These are phyloP conservation scores for Cinnamomum micranthum DNA, from an alignment of 164 flowering plant genomes.

Conservation along the genomic window DNA sequence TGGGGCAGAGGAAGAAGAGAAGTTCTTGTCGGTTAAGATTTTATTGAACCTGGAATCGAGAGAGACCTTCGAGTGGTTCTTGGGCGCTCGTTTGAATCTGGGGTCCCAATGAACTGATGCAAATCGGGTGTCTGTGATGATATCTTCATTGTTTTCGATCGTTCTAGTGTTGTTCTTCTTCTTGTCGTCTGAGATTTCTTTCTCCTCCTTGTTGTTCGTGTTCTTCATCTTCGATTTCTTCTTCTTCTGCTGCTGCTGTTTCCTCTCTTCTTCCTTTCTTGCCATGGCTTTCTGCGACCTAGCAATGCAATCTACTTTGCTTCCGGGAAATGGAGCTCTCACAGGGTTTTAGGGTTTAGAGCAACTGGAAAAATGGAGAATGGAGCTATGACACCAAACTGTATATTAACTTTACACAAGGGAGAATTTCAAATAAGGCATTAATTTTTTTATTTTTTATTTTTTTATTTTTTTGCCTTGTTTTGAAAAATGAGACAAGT, in stretches of 20 bases:
- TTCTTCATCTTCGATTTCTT: not conserved
- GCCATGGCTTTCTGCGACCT: not conserved
- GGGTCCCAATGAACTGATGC: conserved; percentile 69
- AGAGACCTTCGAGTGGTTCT: conserved; percentile 46
- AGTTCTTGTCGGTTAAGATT: conserved; percentile 51
- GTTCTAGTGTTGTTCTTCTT: not conserved
- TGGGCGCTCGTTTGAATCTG: conserved; percentile 59
- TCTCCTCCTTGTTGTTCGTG: conserved; percentile 6
- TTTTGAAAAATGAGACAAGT: too few species aligned
- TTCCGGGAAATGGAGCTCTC: too few species aligned
- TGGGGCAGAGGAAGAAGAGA: conserved; percentile 53
- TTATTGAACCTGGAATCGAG: conserved; percentile 68
- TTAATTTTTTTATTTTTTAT: too few species aligned
- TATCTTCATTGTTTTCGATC: too few species aligned
- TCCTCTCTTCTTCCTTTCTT: not conserved
- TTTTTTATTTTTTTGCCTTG: too few species aligned
- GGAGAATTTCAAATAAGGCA: too few species aligned
- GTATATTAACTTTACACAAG: too few species aligned
- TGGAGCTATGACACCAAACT: too few species aligned
- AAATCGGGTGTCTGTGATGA: conserved; percentile 53
- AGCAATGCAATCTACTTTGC: too few species aligned
- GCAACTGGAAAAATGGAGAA: too few species aligned
- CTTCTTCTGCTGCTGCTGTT: not conserved
- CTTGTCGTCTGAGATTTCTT: not conserved
- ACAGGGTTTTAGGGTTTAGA: too few species aligned